Conservation (phyloP, 208 protist genomes). For the Vickermania spadyakhi region DNA sequence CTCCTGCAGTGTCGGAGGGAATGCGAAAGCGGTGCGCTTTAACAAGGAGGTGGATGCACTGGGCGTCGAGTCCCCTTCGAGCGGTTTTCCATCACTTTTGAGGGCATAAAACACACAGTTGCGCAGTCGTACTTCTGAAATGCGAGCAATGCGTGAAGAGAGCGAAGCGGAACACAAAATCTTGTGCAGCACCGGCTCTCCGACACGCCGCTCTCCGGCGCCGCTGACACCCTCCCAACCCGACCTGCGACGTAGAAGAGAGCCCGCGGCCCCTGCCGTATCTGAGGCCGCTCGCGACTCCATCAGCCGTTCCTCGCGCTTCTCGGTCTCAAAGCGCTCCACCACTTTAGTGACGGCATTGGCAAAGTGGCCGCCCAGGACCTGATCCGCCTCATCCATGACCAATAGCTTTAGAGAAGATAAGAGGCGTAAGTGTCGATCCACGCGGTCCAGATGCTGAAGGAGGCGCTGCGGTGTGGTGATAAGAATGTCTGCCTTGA, state of each 20-base stretch:
- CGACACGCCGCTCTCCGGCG: neutral
- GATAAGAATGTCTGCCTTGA: slow-evolving; percentile 69
- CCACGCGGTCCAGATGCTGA: slow-evolving; percentile 56
- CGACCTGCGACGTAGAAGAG: slow-evolving; percentile 5
- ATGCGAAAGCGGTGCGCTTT: slow-evolving; percentile 59
- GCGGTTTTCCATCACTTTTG: slow-evolving; percentile 52
- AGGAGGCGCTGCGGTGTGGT: slow-evolving; percentile 77
- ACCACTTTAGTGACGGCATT: slow-evolving; percentile 72
- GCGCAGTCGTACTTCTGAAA: slow-evolving; percentile 72
- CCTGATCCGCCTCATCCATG: slow-evolving; percentile 87
- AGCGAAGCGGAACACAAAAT: slow-evolving; percentile 86
- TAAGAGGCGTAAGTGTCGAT: slow-evolving; percentile 38
- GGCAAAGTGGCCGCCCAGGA: slow-evolving; percentile 71
- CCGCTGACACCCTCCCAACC: neutral
- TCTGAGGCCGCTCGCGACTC: slow-evolving; percentile 11
- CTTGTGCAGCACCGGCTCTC: slow-evolving; percentile 46
- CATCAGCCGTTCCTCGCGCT: slow-evolving; percentile 7
- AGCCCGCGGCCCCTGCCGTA: neutral
- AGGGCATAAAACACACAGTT: slow-evolving; percentile 80
- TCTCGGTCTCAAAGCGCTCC: slow-evolving; percentile 60
- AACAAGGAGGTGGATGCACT: neutral
- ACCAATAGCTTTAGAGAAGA: slow-evolving; percentile 60
- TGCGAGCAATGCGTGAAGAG: slow-evolving; percentile 73
- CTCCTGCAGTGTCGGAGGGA: slow-evolving; percentile 75
- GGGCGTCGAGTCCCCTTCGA: neutral